These are phyloP conservation scores for Pythium sp. DNA, from an alignment of 352 stramenopile species.

Conservation along the genomic window DNA sequence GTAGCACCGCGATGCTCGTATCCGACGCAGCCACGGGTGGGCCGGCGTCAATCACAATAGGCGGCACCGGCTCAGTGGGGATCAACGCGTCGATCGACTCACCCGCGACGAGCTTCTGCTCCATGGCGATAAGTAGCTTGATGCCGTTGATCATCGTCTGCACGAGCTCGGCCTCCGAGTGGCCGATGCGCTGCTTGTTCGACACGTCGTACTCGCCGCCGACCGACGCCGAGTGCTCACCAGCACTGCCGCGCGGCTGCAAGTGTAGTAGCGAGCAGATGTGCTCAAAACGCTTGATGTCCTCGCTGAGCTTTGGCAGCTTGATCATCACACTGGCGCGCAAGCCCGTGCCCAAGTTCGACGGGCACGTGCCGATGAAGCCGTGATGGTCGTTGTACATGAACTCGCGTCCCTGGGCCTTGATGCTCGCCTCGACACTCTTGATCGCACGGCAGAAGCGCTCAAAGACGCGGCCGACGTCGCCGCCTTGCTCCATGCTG, in stretches of 20 bases:
- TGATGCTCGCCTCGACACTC: slow-evolving; percentile 71
- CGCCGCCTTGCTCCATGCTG: slow-evolving; percentile 77
- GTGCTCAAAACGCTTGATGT: slow-evolving; percentile 77
- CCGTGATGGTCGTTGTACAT: slow-evolving; percentile 75
- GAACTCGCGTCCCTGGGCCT: slow-evolving; percentile 67
- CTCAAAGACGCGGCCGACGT: slow-evolving; percentile 76
- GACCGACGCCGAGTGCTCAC: slow-evolving; percentile 86
- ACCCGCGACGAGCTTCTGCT: slow-evolving; percentile 79
- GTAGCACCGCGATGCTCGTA: slow-evolving; percentile 50
- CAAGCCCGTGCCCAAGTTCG: slow-evolving; percentile 88
- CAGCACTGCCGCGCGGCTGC: slow-evolving; percentile 70
- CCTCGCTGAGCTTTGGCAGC: slow-evolving; percentile 80
- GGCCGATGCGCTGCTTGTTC: slow-evolving; percentile 84
- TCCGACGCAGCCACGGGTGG: slow-evolving; percentile 31
- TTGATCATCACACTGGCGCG: slow-evolving; percentile 89
- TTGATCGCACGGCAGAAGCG: slow-evolving; percentile 75
- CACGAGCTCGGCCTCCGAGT: slow-evolving; percentile 89
- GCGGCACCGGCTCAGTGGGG: slow-evolving; percentile 42
- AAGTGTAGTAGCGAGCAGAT: slow-evolving; percentile 82
- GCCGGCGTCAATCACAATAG: slow-evolving; percentile 67
- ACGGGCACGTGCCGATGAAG: slow-evolving; percentile 88
- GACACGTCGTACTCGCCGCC: slow-evolving; percentile 88
- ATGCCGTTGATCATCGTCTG: slow-evolving; percentile 88
- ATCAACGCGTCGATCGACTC: slow-evolving; percentile 70
- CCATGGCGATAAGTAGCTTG: slow-evolving; percentile 82